These are phyloP conservation scores for Microdochium paspali DNA, from an alignment of 2,329 filamentous ascomycete genomes.

Conservation along the genomic window DNA sequence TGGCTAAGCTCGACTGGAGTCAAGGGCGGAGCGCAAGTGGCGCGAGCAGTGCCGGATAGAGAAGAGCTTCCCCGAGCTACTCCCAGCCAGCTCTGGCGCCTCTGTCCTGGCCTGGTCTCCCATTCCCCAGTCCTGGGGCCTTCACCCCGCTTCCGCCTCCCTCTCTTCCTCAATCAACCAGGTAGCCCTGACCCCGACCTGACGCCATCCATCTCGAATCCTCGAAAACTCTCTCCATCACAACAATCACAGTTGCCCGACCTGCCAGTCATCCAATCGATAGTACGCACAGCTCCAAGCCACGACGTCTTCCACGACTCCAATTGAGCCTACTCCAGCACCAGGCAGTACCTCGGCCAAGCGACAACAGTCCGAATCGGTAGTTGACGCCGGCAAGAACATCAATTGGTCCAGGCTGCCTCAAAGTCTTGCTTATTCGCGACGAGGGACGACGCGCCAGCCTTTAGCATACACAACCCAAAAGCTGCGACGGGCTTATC, in stretches of 20 bases:
- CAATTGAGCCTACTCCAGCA: background rate
- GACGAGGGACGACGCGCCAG: too few relatives aligned
- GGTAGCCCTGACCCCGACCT: background rate
- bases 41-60: background rate
- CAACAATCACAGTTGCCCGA: background rate
- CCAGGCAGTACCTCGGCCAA: too few relatives aligned
- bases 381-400: too few relatives aligned
- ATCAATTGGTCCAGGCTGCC: too few relatives aligned
- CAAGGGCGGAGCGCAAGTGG: background rate
- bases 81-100: too few relatives aligned
- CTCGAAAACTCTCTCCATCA: background rate
- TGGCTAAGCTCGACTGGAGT: background rate
- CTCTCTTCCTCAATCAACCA: background rate
- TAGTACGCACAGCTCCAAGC: background rate
- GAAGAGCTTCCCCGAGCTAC: background rate
- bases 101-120: background rate
- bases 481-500: too few relatives aligned
- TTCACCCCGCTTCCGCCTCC: background rate
- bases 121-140: background rate
- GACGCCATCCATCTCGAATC: background rate
- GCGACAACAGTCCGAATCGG: too few relatives aligned
- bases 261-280: background rate
- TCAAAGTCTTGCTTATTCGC: too few relatives aligned
- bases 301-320: background rate
- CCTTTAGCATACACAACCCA: too few relatives aligned